Base-by-base conservation (phyloP, 495 filamentous ascomycete species). In the Platismatia glauca region DNA sequence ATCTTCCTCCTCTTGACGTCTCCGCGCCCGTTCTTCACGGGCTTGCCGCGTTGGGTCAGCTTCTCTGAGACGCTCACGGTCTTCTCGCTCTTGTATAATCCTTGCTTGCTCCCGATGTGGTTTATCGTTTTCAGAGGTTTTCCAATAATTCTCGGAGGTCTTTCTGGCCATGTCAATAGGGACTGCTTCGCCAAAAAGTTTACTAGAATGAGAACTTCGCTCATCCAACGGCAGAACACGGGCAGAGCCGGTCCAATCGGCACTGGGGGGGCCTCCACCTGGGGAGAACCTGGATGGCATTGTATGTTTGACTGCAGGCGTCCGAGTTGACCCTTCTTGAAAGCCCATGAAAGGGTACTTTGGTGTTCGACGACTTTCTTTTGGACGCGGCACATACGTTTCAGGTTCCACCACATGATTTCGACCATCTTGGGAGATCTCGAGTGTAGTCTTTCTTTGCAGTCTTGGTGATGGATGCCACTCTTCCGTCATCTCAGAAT, bases 381-480 rank as follows among this genome's bases (percentile, higher is more conserved):
- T 39, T 24, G 38, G 50, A 43, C 58, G 60, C 46, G 38, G 53
- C 67, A 8, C 50, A 33, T 31, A 39, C 48, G 43, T 59, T 63
- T 64, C 70, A 1, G 74, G 73, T 57, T 78, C 76, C 43, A 76
- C 66, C 20, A 75, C 57, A 15, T 72, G n/a, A 63, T n/a, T 7
- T 48, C 18, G n/a, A n/a, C 15, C 55, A n/a, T 29, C 34, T 29
- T 48, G 35, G 34, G 33, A 58, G 3, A 53, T 58, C 50, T 41
- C 56, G 24, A 55, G 59, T 12, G 57, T 58, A 12, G 65, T 58
- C 7, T 33, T 50, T 53, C 39, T 63, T 41, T 60, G 48, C 16
- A 39, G 43, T 60, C 50, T 66, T n/a, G 71, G 64, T 12, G 62
- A 38, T 55, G 59, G 55, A 41, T 37, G 24, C 15, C 43, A 46